Base-by-base conservation (phyloP, 345 rosid genomes). In the Linum tenue region DNA sequence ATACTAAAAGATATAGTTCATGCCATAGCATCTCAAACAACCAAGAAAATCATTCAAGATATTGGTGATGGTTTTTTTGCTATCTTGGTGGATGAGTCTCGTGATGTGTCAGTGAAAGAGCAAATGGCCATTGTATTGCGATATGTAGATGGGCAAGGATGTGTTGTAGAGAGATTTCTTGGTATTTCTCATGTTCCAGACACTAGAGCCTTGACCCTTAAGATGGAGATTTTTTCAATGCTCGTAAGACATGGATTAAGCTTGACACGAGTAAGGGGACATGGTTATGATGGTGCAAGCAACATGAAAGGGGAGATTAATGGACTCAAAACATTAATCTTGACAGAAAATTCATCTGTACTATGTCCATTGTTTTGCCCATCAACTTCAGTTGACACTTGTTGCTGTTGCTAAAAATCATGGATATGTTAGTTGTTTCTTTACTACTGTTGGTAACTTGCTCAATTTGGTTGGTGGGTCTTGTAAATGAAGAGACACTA, bases 41-140 rank as follows among this genome's bases (percentile, higher is more conserved):
- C 22, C 0, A 15, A 60, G 3, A 7, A 38, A 15, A 71, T 71
- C 31, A 65, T 65, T 3, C 5, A 50, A 1, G 51, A 70, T 56
- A 2, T 64, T 36, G 59, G 68, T 1, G 64, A 70, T 64, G 57
- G 41, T 15, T 36, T 70, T 0, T 70, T 58, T 64, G 10, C 55
- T 7, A 39, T 70, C 1, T 31, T 70, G 0, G 53, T 70, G 22
- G 55, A 70, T 65, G 70, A 71, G 38, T 55, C 75, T 60, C 57
- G 12, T 53, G 48, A 66, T 55, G 37, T 51, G 10, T 71, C 40
- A 0, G 3, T 17, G 0, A 61, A 71, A 55, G 39, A 71, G 5
- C 44, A 65, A 31, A 56, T 70, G 55, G 22, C 37, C 0, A 58
- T 68, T 50, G 67, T 39, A n/a, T n/a, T n/a, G n/a, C n/a, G n/a